Evolutionary conservation across 768 basidiomycete species (phyloP).

Genomic region (Trametes gibbosa): DNA sequence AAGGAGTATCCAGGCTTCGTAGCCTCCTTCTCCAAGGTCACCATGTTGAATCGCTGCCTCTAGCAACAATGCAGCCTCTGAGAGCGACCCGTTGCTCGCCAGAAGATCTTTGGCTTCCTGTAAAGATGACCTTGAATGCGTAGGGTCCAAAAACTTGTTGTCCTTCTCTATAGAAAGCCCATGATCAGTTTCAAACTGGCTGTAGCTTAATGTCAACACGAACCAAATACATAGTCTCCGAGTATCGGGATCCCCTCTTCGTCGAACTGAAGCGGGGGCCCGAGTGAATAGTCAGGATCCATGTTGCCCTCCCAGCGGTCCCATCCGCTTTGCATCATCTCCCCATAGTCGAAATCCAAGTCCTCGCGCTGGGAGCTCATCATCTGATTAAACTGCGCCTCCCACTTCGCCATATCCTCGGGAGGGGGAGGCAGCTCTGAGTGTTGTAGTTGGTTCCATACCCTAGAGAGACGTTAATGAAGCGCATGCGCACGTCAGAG

Average conservation of each 20-base stretch:
- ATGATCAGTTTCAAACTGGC: background rate
- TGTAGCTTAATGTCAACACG: slow-evolving; percentile 22
- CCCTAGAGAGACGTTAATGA: slow-evolving; percentile 35
- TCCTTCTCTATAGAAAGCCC: slow-evolving; percentile 48
- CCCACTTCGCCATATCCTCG: slow-evolving; percentile 77
- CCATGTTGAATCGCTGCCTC: slow-evolving; percentile 89
- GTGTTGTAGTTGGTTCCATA: slow-evolving; percentile 60
- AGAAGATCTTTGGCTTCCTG: slow-evolving; percentile 74
- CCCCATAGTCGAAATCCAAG: slow-evolving; percentile 57
- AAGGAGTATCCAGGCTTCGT: slow-evolving; percentile 89
- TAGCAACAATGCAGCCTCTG: slow-evolving; percentile 81
- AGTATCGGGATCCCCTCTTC: slow-evolving; percentile 76
- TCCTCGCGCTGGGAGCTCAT: slow-evolving; percentile 66
- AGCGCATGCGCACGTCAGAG: background rate
- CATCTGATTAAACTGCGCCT: slow-evolving; percentile 76
- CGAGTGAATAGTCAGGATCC: slow-evolving; percentile 33
- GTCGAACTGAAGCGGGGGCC: slow-evolving; percentile 50
- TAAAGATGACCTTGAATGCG: slow-evolving; percentile 47
- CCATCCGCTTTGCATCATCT: slow-evolving; percentile 63
- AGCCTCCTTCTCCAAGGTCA: slow-evolving; percentile 76
- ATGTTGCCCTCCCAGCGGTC: slow-evolving; percentile 45
- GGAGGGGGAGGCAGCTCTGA: slow-evolving; percentile 54
- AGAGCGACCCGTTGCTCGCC: slow-evolving; percentile 78
- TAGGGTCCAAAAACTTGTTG: slow-evolving; percentile 66
- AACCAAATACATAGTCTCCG: slow-evolving; percentile 75